Conservation (phyloP, 2,329 filamentous ascomycete genomes). For the Aspergillus thermomutatus region DNA sequence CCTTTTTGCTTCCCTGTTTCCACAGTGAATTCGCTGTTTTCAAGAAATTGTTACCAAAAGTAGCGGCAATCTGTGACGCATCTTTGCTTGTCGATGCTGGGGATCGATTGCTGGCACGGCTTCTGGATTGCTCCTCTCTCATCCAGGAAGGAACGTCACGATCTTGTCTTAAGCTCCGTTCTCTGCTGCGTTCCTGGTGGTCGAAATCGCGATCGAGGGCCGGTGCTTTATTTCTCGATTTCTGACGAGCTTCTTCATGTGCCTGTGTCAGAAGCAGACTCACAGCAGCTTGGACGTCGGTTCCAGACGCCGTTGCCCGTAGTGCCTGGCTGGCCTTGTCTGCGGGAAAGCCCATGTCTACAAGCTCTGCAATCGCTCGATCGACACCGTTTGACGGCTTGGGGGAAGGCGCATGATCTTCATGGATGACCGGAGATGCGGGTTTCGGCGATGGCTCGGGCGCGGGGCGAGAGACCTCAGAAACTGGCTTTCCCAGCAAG, state of each 20-base stretch:
- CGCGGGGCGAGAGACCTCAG: constrained; percentile 43
- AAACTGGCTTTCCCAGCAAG: constrained; percentile 57
- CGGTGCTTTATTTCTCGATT: constrained; percentile 44
- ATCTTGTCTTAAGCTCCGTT: constrained; percentile 24
- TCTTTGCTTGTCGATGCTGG: constrained; percentile 63
- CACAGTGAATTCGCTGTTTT: constrained; percentile 94
- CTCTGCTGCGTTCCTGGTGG: constrained; percentile 21
- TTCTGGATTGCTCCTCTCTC: constrained; percentile 47
- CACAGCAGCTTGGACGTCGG: constrained; percentile 81
- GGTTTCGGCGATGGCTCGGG: constrained; percentile 25
- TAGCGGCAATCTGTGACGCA: constrained; percentile 74
- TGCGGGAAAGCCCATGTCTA: constrained; percentile 90
- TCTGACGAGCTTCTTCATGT: constrained; percentile 76
- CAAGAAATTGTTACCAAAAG: constrained; percentile 77
- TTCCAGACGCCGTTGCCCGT: constrained; percentile 71
- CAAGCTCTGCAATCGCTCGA: constrained; percentile 77
- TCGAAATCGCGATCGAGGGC: constrained; percentile 16
- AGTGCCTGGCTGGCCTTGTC: constrained; percentile 80
- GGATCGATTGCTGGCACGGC: constrained; percentile 28
- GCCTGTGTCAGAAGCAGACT: constrained; percentile 89
- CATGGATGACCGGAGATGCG: constrained; percentile 11
- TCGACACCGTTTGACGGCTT: constrained; percentile 58
- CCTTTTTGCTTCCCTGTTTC: constrained; percentile 90
- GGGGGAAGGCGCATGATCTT: constrained; percentile 16
- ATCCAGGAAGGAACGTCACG: constrained; percentile 58